Conservation (phyloP, 2,329 filamentous ascomycete species). For the Alternaria sp. region DNA sequence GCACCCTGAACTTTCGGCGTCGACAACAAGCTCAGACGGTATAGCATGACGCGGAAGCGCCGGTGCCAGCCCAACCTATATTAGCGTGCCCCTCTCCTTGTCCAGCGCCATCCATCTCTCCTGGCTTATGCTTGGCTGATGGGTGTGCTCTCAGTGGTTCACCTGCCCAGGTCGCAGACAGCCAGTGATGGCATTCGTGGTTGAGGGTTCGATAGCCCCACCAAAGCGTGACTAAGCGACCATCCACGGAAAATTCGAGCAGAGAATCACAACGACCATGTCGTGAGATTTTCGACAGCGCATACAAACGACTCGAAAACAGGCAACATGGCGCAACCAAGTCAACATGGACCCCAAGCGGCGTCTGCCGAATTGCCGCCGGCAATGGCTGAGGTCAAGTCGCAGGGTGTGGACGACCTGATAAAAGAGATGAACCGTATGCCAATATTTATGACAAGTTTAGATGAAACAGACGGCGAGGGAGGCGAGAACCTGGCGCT, state of each 20-base stretch:
- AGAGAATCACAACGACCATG: constrained; percentile 12
- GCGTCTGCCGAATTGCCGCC: constrained; percentile 63
- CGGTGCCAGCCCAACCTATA: constrained; percentile 1
- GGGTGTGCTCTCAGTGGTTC: constrained; percentile 1
- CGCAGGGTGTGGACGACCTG: constrained; percentile 67
- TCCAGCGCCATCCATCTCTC: constrained; percentile 11
- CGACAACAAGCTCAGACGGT: constrained; percentile 5
- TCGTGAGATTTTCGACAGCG: constrained; percentile 1
- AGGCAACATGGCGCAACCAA: constrained; percentile 30
- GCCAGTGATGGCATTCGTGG: constrained; percentile 5
- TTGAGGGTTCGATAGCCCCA: constrained; percentile 15
- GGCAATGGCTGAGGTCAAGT: constrained; percentile 64
- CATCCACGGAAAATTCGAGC: constrained; percentile 29
- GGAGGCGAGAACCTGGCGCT: constrained; percentile 80
- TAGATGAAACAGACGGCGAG: constrained; percentile 69
- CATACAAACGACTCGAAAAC: background rate
- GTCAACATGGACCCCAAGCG: constrained; percentile 23
- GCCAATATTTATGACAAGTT: constrained; percentile 94
- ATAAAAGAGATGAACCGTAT: constrained; percentile 71
- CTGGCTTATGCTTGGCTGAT: constrained; percentile 11
- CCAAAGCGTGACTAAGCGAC: constrained; percentile 32
- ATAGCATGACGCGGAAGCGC: constrained; percentile 18
- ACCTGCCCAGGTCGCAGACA: background rate
- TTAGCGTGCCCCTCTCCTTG: constrained; percentile 17
- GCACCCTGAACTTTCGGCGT: constrained; percentile 2